A percentile compares a stretch with the other conserved stretches of the same genome.
Evolutionary conservation across 768 basidiomycete species (phyloP).

Genomic region (Phylloporus sp.): DNA sequence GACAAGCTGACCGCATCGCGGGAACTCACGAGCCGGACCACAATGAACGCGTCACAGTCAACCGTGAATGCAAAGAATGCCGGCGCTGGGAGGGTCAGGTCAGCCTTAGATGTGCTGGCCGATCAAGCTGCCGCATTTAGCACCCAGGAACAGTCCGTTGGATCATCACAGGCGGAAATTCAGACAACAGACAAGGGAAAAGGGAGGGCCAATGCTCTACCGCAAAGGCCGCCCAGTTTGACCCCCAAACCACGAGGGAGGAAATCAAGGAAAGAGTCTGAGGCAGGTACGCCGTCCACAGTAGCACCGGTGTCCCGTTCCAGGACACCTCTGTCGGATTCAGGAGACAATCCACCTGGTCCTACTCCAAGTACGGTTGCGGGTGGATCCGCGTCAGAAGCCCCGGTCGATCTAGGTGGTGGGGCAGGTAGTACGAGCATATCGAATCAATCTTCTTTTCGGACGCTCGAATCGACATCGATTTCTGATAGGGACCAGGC

Average conservation of each 20-base stretch:
- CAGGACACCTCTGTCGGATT: conserved; percentile 15
- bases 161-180: background rate
- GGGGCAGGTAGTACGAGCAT: conserved; percentile 4
- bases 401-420: conserved; percentile 20
- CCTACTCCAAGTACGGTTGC: background rate
- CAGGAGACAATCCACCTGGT: background rate
- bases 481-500: background rate
- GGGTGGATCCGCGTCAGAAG: conserved; percentile 6
- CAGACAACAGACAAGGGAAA: conserved; percentile 21
- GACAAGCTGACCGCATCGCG: conserved; percentile 10
- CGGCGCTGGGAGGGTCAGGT: conserved; percentile 33
- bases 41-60: background rate
- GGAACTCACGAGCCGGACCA: conserved; percentile 1
- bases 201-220: conserved; percentile 8
- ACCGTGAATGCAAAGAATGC: background rate
- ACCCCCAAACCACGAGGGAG: conserved; percentile 7
- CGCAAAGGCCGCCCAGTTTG: conserved; percentile 1
- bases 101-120: conserved; percentile 69
- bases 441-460: conserved; percentile 2
- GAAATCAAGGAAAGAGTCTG: conserved; percentile 9
- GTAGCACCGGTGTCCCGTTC: conserved; percentile 9
- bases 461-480: conserved; percentile 4
- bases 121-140: conserved; percentile 64
- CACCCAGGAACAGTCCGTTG: conserved; percentile 30
- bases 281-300: conserved; percentile 3